These are phyloP conservation scores for Chalciporus piperatus DNA, from an alignment of 768 basidiomycete species.

Conservation along the genomic window DNA sequence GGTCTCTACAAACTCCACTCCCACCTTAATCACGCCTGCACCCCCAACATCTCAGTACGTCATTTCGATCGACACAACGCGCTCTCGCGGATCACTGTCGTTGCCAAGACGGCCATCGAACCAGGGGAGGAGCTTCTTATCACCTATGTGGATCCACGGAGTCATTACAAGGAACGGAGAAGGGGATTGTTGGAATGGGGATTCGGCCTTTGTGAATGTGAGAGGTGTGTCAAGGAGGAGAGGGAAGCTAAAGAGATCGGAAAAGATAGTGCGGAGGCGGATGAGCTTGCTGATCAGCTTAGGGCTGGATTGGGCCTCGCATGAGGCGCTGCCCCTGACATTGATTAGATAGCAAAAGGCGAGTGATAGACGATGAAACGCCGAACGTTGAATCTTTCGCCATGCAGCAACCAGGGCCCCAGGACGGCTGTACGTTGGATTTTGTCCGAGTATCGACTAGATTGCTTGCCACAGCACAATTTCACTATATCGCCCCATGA, in stretches of 20 bases:
- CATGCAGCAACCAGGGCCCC: too few relatives aligned
- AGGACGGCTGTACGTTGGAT: too few relatives aligned
- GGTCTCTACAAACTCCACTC: constrained; percentile 85
- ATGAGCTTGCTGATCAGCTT: constrained; percentile 56
- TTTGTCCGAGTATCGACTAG: too few relatives aligned
- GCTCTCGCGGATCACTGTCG: constrained; percentile 69
- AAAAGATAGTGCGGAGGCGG: constrained; percentile 18
- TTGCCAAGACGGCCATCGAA: constrained; percentile 64
- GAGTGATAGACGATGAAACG: too few relatives aligned
- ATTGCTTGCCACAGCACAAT: too few relatives aligned
- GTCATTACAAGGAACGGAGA: constrained; percentile 41
- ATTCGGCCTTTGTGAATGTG: constrained; percentile 68
- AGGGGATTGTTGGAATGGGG: constrained; percentile 67
- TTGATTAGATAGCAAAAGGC: too few relatives aligned
- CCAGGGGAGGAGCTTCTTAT: constrained; percentile 74
- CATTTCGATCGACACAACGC: constrained; percentile 69
- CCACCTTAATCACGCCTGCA: constrained; percentile 83
- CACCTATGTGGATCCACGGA: constrained; percentile 71
- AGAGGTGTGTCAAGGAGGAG: constrained; percentile 63
- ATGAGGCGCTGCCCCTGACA: constrained; percentile 13
- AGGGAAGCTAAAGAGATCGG: constrained; percentile 22
- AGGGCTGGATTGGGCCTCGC: constrained; percentile 62
- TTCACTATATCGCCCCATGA: too few relatives aligned
- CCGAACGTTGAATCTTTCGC: too few relatives aligned
- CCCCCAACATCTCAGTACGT: constrained; percentile 74